Percentiles rank a stretch among this genome's conserved stretches.
Conservation (phyloP, 345 rosid genomes). For the Eutrema heterophyllum region DNA sequence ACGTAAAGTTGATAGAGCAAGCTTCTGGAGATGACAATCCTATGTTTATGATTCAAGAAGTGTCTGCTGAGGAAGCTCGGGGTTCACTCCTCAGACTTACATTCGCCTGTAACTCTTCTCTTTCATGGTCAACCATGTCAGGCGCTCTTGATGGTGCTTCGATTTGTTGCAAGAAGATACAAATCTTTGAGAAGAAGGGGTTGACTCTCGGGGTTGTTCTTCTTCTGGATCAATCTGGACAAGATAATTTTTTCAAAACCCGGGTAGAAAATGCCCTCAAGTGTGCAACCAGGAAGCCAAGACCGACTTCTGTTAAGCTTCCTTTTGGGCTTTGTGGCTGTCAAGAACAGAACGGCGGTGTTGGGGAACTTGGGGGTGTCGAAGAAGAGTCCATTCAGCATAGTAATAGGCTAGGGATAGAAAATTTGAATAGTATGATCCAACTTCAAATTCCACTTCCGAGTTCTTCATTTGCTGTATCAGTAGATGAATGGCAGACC, state of each 20-base stretch:
- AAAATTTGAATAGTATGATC: slow-evolving; percentile 40
- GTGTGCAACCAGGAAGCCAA: slow-evolving; percentile 63
- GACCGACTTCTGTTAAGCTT: slow-evolving; percentile 64
- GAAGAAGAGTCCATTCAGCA: slow-evolving; percentile 64
- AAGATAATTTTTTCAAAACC: slow-evolving; percentile 50
- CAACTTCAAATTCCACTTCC: slow-evolving; percentile 82
- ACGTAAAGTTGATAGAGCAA: slow-evolving; percentile 91
- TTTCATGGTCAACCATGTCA: slow-evolving; percentile 82
- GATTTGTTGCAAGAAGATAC: slow-evolving; percentile 77
- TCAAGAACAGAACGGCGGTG: slow-evolving; percentile 72
- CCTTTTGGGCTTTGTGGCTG: slow-evolving; percentile 96
- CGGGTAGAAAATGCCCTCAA: slow-evolving; percentile 73
- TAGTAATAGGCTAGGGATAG: slow-evolving; percentile 44
- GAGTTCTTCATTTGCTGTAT: slow-evolving; percentile 55
- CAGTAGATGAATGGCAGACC: slow-evolving; percentile 94
- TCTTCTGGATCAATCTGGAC: slow-evolving; percentile 58
- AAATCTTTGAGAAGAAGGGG: slow-evolving; percentile 92
- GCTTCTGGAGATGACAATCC: slow-evolving; percentile 77
- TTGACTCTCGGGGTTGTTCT: slow-evolving; percentile 75
- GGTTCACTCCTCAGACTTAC: slow-evolving; percentile 65
- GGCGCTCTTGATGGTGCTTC: slow-evolving; percentile 73
- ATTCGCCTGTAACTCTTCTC: slow-evolving; percentile 69
- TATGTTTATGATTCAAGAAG: slow-evolving; percentile 69
- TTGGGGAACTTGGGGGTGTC: slow-evolving; percentile 56
- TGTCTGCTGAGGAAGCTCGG: slow-evolving; percentile 47